Conservation (phyloP, 1,139 yeast genomes). For the Blastobotrys indianensis region DNA sequence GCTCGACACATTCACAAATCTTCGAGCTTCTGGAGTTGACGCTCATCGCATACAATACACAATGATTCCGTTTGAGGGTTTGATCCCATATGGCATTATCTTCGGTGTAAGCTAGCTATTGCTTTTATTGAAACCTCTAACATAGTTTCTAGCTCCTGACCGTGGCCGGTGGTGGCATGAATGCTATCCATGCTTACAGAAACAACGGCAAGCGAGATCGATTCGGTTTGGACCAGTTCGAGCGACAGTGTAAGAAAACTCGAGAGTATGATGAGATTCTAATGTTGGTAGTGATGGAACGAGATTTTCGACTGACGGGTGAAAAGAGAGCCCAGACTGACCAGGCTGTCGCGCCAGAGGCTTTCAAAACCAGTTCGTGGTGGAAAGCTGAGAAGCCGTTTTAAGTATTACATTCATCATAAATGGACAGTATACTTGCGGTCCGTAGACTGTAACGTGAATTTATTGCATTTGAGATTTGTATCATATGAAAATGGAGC, state of each 20-base stretch:
- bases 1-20: background rate
- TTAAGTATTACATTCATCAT: background rate
- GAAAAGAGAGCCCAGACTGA: conserved; percentile 62
- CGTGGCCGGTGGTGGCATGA: conserved; percentile 48
- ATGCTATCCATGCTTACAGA: conserved; percentile 43
- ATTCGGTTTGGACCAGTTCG: conserved; percentile 56
- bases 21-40: background rate
- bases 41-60: conserved; percentile 11
- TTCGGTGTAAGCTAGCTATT: conserved; percentile 39
- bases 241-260: conserved; percentile 35
- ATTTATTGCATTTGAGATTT: background rate
- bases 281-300: conserved; percentile 45
- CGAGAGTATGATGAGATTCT: conserved; percentile 9
- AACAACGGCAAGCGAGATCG: conserved; percentile 53
- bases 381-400: conserved; percentile 33
- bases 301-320: conserved; percentile 76
- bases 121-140: conserved; percentile 1
- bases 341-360: conserved; percentile 67
- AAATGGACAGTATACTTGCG: no score
- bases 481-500: no score
- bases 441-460: background rate
- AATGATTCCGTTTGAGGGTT: conserved; percentile 70
- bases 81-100: conserved; percentile 62
- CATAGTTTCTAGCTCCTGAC: conserved; percentile 37
- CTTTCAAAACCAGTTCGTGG: conserved; percentile 52